Percentiles rank a stretch among this genome's conserved stretches.
phyloP scores from a whole-genome alignment of 1,284 basidiomycete genomes.

The Boletus semigastroideus region DNA sequence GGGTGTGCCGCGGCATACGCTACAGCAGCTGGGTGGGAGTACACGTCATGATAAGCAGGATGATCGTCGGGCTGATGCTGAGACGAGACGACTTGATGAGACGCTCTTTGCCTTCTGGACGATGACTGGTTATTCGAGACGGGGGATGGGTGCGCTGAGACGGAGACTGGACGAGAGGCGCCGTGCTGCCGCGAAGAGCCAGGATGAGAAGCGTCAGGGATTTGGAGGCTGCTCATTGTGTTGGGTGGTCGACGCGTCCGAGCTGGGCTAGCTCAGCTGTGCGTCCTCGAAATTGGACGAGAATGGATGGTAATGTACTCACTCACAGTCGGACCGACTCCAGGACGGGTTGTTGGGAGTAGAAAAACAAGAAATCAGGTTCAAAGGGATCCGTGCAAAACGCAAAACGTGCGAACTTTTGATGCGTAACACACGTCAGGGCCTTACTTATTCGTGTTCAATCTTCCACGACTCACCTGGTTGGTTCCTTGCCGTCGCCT shows the following conservation, averaged over 20 bases:
- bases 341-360: constrained; percentile 7
- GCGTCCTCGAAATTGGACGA: constrained; percentile 8
- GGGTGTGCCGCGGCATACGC: constrained; percentile 86
- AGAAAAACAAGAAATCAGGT: constrained; percentile 16
- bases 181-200: constrained; percentile 47
- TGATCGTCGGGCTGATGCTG: constrained; percentile 42
- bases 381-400: too few species aligned
- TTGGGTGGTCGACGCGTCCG: constrained; percentile 15
- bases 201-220: constrained; percentile 43
- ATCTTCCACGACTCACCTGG: constrained; percentile 11
- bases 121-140: constrained; percentile 37
- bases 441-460: too few species aligned
- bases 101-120: constrained; percentile 49
- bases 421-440: constrained; percentile 14
- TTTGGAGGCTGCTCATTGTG: constrained; percentile 41
- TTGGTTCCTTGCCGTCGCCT: not conserved
- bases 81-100: constrained; percentile 50
- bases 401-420: constrained; percentile 32
- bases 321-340: constrained; percentile 16
- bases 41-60: constrained; percentile 65
- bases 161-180: constrained; percentile 39
- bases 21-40: constrained; percentile 82
- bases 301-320: too few species aligned
- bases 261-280: constrained; percentile 17
- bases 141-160: constrained; percentile 45